Percentiles rank a stretch among this genome's conserved stretches.
Evolutionary conservation across 495 filamentous ascomycete species (phyloP).

Genomic region (Penicillium pancosmium): DNA sequence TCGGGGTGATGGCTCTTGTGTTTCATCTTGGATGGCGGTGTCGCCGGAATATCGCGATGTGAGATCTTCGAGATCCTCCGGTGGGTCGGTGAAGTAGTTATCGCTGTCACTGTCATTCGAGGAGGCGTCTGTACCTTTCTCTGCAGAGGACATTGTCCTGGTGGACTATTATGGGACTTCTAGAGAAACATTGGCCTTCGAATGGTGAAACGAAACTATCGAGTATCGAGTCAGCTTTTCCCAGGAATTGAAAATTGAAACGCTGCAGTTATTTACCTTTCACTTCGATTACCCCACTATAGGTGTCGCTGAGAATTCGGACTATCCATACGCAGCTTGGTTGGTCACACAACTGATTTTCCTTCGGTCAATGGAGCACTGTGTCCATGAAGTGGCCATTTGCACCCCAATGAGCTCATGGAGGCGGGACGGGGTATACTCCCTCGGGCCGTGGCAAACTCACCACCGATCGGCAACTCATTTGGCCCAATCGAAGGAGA

Average conservation of each 20-base stretch:
- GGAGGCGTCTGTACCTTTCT: not conserved
- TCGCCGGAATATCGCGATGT: not conserved
- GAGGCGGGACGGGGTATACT: conserved; percentile 18
- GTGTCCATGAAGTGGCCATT: conserved; percentile 7
- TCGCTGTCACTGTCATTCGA: conserved; percentile 6
- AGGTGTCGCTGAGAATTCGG: not conserved
- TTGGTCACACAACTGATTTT: not conserved
- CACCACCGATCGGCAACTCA: not conserved
- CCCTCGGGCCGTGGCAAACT: not conserved
- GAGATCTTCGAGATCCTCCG: not conserved
- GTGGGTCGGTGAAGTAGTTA: conserved; percentile 3
- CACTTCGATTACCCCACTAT: not conserved
- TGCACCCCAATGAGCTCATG: conserved; percentile 20
- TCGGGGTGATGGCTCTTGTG: conserved; percentile 1
- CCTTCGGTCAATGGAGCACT: not conserved
- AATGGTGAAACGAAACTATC: not conserved
- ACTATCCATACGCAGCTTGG: not conserved
- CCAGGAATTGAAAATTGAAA: not conserved
- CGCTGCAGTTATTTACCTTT: not conserved
- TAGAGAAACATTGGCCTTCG: conserved; percentile 1
- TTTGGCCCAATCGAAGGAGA: not conserved
- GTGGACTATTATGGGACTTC: not conserved
- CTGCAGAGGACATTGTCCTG: not conserved
- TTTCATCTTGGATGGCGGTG: conserved; percentile 1
- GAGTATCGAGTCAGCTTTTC: not conserved